These are phyloP conservation scores for Saururus chinensis DNA, from an alignment of 164 flowering plant genomes.

Conservation along the genomic window DNA sequence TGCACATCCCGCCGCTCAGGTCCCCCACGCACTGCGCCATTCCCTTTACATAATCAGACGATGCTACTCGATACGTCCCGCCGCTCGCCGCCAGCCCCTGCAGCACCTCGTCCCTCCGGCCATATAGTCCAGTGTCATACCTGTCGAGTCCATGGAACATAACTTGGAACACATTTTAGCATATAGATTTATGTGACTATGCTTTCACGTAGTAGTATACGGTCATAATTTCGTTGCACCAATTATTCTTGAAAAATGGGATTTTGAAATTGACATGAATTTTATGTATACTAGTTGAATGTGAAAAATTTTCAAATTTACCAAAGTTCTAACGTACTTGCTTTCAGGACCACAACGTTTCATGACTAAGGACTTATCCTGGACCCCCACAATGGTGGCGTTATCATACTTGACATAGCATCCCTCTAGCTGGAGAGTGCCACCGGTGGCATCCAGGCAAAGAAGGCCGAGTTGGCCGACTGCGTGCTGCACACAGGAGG, in stretches of 20 bases:
- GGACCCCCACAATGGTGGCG: conserved; percentile 47
- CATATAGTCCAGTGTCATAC: conserved; percentile 23
- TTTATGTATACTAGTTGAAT: neutral
- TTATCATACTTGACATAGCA: conserved; percentile 81
- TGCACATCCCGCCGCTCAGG: conserved; percentile 52
- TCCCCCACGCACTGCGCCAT: conserved; percentile 88
- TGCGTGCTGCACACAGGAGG: conserved; percentile 50
- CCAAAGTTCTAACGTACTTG: neutral
- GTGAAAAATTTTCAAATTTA: neutral
- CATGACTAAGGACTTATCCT: conserved; percentile 65
- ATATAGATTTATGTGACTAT: too few relatives aligned
- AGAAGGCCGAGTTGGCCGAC: conserved; percentile 39
- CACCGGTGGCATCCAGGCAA: conserved; percentile 55
- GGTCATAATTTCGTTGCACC: too few relatives aligned
- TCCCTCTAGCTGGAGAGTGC: conserved; percentile 58
- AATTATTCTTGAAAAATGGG: too few relatives aligned
- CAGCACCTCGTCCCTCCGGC: conserved; percentile 53
- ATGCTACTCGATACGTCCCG: conserved; percentile 49
- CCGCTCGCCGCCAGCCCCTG: conserved; percentile 26
- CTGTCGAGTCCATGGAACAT: neutral
- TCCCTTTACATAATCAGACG: conserved; percentile 49
- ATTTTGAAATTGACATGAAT: too few relatives aligned
- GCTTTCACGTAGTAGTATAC: neutral
- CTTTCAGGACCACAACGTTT: conserved; percentile 68
- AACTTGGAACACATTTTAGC: neutral